Conservation (phyloP, 2,329 filamentous ascomycete species). For the Elsinoe arachidis region DNA sequence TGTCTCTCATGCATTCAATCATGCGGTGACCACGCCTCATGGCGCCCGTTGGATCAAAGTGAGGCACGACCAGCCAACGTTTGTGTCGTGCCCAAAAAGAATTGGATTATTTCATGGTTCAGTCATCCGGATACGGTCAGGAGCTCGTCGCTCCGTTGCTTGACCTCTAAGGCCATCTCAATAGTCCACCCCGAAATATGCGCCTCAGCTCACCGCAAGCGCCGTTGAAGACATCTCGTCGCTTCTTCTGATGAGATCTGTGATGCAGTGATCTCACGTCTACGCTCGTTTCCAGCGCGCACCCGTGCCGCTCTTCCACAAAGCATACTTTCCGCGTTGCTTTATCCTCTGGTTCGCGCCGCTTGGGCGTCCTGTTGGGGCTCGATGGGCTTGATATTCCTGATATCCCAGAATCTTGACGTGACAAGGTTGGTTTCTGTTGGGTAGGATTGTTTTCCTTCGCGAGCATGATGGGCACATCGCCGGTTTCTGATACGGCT, state of each 20-base stretch:
- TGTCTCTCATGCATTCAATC: neutral
- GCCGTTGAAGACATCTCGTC: conserved; percentile 7
- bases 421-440: conserved; percentile 1
- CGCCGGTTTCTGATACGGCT: conserved; percentile 8
- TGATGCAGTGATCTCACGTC: neutral
- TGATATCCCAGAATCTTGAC: conserved; percentile 8
- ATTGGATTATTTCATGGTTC: neutral
- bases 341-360: neutral
- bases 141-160: neutral
- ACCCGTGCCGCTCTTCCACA: conserved; percentile 5
- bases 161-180: conserved; percentile 4
- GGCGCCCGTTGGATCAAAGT: neutral
- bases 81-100: neutral
- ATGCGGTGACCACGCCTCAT: neutral
- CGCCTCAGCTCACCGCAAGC: conserved; percentile 11
- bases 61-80: too few relatives aligned
- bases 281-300: neutral
- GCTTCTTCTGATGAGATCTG: neutral
- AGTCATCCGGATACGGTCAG: neutral
- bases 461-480: conserved; percentile 16
- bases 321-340: conserved; percentile 4
- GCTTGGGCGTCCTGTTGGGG: neutral
- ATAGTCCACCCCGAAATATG: conserved; percentile 10
- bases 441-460: neutral
- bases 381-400: neutral